Conservation (phyloP, 1,139 yeast genomes). For the Zygosaccharomyces pseudobailii region DNA sequence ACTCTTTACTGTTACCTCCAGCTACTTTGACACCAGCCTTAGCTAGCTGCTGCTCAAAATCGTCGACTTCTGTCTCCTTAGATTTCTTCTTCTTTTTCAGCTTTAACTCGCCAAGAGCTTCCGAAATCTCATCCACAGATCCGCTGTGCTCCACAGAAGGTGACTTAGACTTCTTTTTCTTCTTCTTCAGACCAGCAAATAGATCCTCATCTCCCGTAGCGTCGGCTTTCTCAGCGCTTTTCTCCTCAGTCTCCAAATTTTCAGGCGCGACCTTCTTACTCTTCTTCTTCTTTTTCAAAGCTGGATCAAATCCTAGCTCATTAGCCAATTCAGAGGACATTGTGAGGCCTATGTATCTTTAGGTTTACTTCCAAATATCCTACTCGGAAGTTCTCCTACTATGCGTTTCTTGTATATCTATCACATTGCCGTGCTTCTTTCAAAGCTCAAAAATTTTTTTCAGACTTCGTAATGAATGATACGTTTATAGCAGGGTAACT, state of each 20-base stretch:
- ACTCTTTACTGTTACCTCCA: slow-evolving; percentile 31
- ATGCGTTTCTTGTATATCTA: not conserved
- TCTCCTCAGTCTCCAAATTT: slow-evolving; percentile 30
- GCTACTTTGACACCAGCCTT: slow-evolving; percentile 77
- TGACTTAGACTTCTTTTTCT: slow-evolving; percentile 44
- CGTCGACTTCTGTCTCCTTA: slow-evolving; percentile 56
- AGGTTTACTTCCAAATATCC: not conserved
- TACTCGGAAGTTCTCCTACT: not conserved
- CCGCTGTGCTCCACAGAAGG: slow-evolving; percentile 36
- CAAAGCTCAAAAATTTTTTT: slow-evolving; percentile 10
- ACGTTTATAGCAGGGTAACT: slow-evolving; percentile 5
- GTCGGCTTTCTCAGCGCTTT: slow-evolving; percentile 19
- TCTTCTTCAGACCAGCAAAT: slow-evolving; percentile 46
- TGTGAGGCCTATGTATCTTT: not conserved
- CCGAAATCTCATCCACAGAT: slow-evolving; percentile 51
- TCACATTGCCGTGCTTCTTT: not conserved
- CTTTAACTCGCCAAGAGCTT: slow-evolving; percentile 67
- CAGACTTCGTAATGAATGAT: slow-evolving; percentile 8
- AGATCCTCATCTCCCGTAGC: slow-evolving; percentile 38
- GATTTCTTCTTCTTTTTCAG: slow-evolving; percentile 73
- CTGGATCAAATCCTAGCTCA: slow-evolving; percentile 73
- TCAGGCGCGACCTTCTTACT: slow-evolving; percentile 38
- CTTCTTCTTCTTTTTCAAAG: slow-evolving; percentile 86
- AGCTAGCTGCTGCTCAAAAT: slow-evolving; percentile 85
- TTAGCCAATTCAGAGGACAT: slow-evolving; percentile 36